phyloP scores from a whole-genome alignment of 1,284 basidiomycete genomes.

The Neotropicomus parvogracilis region DNA sequence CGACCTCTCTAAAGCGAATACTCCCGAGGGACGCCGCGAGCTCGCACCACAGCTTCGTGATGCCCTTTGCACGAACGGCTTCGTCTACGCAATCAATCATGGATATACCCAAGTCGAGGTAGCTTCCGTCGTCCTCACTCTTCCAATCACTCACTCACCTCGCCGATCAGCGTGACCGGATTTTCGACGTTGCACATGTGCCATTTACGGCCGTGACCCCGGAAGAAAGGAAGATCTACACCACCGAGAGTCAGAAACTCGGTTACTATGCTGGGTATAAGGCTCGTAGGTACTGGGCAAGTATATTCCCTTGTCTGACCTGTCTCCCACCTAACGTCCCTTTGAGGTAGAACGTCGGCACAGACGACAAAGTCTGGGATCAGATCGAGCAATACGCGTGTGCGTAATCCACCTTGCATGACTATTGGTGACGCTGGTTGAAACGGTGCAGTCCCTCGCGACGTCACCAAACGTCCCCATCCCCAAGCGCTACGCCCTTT shows the following conservation, averaged over 20 bases:
- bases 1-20: conserved; percentile 54
- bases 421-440: not conserved
- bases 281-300: conserved; percentile 14
- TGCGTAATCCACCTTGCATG: conserved; percentile 25
- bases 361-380: conserved; percentile 51
- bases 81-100: conserved; percentile 61
- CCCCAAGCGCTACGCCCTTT: conserved; percentile 50
- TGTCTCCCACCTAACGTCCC: not conserved
- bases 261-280: conserved; percentile 60
- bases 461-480: conserved; percentile 42
- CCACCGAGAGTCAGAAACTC: conserved; percentile 41
- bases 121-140: not conserved
- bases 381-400: conserved; percentile 55
- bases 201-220: conserved; percentile 50
- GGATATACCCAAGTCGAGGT: conserved; percentile 51
- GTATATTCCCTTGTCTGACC: not conserved
- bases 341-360: conserved; percentile 24
- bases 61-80: conserved; percentile 57
- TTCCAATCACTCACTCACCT: not conserved
- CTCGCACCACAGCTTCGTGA: conserved; percentile 50
- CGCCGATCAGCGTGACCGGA: conserved; percentile 41
- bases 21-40: conserved; percentile 45
- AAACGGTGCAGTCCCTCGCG: conserved; percentile 37
- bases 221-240: conserved; percentile 55
- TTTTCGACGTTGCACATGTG: conserved; percentile 62